Base-by-base conservation (phyloP, 495 filamentous ascomycete species). In the Trichoderma asperelloides region DNA sequence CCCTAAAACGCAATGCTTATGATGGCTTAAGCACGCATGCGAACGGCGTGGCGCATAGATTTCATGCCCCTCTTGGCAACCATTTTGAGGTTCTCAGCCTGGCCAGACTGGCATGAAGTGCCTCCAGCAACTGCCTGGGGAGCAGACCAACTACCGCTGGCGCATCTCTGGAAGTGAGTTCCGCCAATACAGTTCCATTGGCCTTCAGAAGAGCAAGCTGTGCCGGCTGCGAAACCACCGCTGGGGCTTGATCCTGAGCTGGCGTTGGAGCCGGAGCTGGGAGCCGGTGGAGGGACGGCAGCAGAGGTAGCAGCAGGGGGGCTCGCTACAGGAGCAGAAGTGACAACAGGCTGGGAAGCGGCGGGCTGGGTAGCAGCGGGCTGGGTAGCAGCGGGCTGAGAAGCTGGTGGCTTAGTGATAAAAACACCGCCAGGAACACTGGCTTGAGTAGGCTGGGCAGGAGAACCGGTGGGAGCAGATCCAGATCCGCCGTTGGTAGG, bases 401-500 rank as follows among this genome's bases (percentile, higher is more conserved):
- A 62, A 43, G 66, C 55, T 6, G 68, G 81, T 6, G 86, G 66
- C 25, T 67, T 67, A 6, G 71, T 74, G 78, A 89, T 88, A 68
- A 93, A 90, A n/a, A 87, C 82, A 45, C 90, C 90, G 21, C 89
- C 89, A 27, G 91, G 75, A 7, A 90, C 80, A 13, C 9, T 62
- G 16, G 60, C 57, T 33, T 63, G 39, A 30, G 40, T 64, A 15
- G 62, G 16, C 33, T 64, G 62, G 40, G 62, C 15, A 16, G 60
- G 12, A 27, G 23, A 33, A 21, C 23, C 16, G 18, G 21, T 23
- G 30, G 16, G 16, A 23, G 63, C 7, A 25, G 45, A 21, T 1
- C 15, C 45, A 49, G 45, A 43, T 3, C 41, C 41, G 41, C 41
- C 62, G 11, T 64, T 23, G 64, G 64, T 65, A 25, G 64, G 72